Evolutionary conservation across 768 basidiomycete species (phyloP).

Genomic region (Naganishia vishniacii): DNA sequence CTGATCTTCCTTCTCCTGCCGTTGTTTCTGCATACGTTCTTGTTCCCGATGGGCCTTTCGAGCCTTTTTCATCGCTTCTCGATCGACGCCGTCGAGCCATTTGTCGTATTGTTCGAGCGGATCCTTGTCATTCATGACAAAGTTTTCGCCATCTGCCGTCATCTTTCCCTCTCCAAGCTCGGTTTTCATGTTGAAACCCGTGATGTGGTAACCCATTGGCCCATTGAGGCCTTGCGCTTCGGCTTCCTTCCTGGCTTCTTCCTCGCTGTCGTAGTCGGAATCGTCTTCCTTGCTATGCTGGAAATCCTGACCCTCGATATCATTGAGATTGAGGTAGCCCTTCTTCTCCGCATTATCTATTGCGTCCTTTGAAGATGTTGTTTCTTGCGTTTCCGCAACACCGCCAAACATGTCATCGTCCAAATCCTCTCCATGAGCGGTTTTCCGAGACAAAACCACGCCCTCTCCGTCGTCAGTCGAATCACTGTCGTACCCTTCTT

Average conservation of each 20-base stretch:
- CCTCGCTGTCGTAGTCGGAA: slow-evolving; percentile 48
- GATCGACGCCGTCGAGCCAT: slow-evolving; percentile 86
- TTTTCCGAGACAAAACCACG: slow-evolving; percentile 73
- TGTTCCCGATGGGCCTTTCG: slow-evolving; percentile 65
- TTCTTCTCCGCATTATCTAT: slow-evolving; percentile 52
- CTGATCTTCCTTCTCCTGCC: slow-evolving; percentile 68
- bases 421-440: slow-evolving; percentile 50
- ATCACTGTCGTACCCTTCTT: slow-evolving; percentile 76
- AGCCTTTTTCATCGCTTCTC: slow-evolving; percentile 77
- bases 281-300: slow-evolving; percentile 52
- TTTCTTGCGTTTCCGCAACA: slow-evolving; percentile 57
- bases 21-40: slow-evolving; percentile 63
- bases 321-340: slow-evolving; percentile 76
- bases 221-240: slow-evolving; percentile 37
- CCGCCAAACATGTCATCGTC: slow-evolving; percentile 76
- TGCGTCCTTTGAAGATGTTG: slow-evolving; percentile 33
- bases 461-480: slow-evolving; percentile 55
- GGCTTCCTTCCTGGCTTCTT: slow-evolving; percentile 66
- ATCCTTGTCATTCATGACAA: slow-evolving; percentile 76
- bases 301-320: slow-evolving; percentile 97
- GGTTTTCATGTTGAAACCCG: slow-evolving; percentile 96
- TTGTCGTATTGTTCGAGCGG: slow-evolving; percentile 85
- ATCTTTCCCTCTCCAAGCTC: slow-evolving; percentile 99
- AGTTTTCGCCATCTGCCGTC: slow-evolving; percentile 70
- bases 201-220: slow-evolving; percentile 83